phyloP scores from a whole-genome alignment of 192 early-diverging fungal species.

The Backusella sp. region DNA sequence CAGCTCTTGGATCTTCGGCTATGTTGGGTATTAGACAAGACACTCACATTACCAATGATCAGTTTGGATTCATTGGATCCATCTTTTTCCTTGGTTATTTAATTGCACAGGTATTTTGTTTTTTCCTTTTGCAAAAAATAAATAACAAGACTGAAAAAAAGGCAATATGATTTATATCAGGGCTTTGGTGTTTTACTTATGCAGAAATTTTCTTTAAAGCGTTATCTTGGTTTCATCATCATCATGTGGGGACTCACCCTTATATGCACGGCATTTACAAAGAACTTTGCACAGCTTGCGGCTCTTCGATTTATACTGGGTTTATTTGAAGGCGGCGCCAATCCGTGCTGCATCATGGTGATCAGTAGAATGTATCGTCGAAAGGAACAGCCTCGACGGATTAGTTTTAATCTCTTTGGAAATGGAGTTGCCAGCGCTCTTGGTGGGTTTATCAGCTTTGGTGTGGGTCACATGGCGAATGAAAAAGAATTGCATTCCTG shows the following conservation, averaged over 20 bases:
- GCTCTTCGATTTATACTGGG: slow-evolving; percentile 25
- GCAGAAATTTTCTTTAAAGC: slow-evolving; percentile 16
- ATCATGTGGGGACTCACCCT: slow-evolving; percentile 21
- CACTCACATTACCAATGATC: background rate
- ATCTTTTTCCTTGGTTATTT: slow-evolving; percentile 34
- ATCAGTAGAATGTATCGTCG: slow-evolving; percentile 29
- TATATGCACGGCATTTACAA: background rate
- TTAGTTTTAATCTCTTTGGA: slow-evolving; percentile 8
- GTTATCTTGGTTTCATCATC: slow-evolving; percentile 10
- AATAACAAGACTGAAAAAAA: background rate
- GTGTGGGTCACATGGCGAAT: slow-evolving; percentile 16
- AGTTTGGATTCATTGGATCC: slow-evolving; percentile 22
- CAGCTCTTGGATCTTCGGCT: slow-evolving; percentile 11
- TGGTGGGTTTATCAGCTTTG: slow-evolving; percentile 26
- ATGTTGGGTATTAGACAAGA: slow-evolving; percentile 27
- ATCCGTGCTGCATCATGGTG: slow-evolving; percentile 17
- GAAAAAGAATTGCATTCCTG: background rate
- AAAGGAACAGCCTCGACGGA: slow-evolving; percentile 6
- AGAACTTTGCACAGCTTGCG: slow-evolving; percentile 11
- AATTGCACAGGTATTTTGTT: slow-evolving; percentile 9
- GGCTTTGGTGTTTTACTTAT: background rate
- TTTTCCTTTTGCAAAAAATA: background rate
- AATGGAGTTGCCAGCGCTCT: slow-evolving; percentile 16
- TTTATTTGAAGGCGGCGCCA: slow-evolving; percentile 24
- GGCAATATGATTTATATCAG: background rate